phyloP scores from a whole-genome alignment of 139 green algal species.

The Nannochloris sp. region DNA sequence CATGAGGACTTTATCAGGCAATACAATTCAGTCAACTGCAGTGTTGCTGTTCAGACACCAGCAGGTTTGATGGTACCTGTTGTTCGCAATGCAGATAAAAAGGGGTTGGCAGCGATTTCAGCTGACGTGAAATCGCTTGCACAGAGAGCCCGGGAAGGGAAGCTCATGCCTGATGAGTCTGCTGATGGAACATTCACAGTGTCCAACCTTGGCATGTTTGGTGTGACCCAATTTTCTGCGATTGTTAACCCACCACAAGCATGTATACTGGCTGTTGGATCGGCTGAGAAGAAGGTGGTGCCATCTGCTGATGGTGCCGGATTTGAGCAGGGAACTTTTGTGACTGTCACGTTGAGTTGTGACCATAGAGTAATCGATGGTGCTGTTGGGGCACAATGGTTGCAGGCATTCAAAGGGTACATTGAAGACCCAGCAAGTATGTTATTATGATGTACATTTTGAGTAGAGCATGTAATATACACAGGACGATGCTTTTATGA shows the following conservation, averaged over 20 bases:
- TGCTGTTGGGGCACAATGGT: constrained; percentile 90
- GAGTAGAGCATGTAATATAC: neutral
- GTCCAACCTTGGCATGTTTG: constrained; percentile 92
- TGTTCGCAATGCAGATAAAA: constrained; percentile 57
- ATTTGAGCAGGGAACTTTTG: constrained; percentile 42
- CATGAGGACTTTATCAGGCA: constrained; percentile 80
- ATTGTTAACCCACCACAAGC: constrained; percentile 94
- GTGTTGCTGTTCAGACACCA: constrained; percentile 77
- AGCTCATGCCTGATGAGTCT: constrained; percentile 82
- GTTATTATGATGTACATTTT: constrained; percentile 58
- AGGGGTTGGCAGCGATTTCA: constrained; percentile 62
- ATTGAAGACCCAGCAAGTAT: constrained; percentile 87
- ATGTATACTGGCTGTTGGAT: constrained; percentile 69
- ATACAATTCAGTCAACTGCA: constrained; percentile 62
- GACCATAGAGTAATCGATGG: constrained; percentile 97
- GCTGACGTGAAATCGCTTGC: constrained; percentile 63
- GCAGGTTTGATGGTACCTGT: constrained; percentile 87
- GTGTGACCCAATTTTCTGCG: constrained; percentile 82
- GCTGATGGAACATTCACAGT: constrained; percentile 86
- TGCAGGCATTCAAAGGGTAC: constrained; percentile 83
- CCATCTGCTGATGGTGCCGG: constrained; percentile 11
- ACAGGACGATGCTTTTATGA: neutral
- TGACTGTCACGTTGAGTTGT: constrained; percentile 79
- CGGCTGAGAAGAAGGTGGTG: constrained; percentile 48
- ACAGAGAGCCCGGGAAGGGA: constrained; percentile 72